Conservation (phyloP, 108 stramenopile species). For the Hondaea fermentalgiana region DNA sequence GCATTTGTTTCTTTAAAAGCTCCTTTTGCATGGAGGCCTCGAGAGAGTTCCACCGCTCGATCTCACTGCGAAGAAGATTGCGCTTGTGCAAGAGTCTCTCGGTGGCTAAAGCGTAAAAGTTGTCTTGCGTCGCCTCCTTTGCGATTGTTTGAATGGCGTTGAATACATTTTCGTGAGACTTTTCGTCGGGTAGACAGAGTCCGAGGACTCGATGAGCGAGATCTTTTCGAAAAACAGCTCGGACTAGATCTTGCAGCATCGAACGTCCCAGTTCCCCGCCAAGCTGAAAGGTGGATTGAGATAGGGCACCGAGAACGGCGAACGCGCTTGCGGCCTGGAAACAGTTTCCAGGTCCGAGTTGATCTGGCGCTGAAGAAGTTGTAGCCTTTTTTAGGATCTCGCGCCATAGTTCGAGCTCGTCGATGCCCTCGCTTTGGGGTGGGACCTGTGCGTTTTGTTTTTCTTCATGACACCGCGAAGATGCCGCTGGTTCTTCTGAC, state of each 20-base stretch:
- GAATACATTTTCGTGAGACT: neutral
- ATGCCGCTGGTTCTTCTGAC: neutral
- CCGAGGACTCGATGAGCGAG: neutral
- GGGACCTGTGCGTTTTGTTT: neutral
- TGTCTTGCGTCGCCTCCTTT: neutral
- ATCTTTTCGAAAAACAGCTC: neutral
- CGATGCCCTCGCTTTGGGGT: neutral
- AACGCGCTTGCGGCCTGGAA: neutral
- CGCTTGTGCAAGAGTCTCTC: neutral
- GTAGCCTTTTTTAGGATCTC: neutral
- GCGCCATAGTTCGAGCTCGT: neutral
- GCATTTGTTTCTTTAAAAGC: neutral
- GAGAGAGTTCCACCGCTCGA: neutral
- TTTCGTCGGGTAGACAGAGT: neutral
- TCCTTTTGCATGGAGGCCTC: slow-evolving; percentile 3
- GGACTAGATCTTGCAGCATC: neutral
- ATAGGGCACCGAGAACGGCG: neutral
- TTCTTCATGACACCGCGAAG: neutral
- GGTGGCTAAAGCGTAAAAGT: neutral
- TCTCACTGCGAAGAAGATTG: neutral
- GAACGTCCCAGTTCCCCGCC: neutral
- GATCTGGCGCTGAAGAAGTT: neutral
- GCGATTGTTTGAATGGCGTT: neutral
- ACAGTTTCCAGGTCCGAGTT: neutral
- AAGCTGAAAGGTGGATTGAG: neutral